Evolutionary conservation across 2,329 filamentous ascomycete genomes (phyloP), one percentile per base, ranked within the genome.

Genomic region (Chalara sp.): DNA sequence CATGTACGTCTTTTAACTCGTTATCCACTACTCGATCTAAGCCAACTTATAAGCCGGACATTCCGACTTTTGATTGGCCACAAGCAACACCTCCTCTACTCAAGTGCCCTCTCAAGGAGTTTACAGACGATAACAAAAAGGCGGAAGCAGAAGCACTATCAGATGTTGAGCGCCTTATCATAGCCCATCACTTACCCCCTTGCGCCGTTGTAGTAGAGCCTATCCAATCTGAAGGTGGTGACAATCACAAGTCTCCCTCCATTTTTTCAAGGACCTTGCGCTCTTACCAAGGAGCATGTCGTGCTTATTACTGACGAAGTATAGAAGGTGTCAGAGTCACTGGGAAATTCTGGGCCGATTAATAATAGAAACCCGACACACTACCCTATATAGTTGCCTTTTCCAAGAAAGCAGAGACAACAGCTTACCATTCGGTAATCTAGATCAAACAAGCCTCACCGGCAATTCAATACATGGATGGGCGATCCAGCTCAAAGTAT

Each of bases 391-490:
- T 92, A 72, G 87, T 92, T n/a, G 91, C 87, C 31, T 92, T 92
- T 73, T 85, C 80, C 58, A 92, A 92, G 77, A 91, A 91, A 72
- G 87, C 87, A 2, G 87, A 92, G 71, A 87, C 87, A 12, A 87
- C 87, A 10, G 87, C 87, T 3, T 92, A 89, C 74, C 91, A 87
- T 92, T 81, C 65, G 84, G 84, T 43, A 84, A 90, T 73, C 75
- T 78, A 13, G 80, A 47, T 87, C 87, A 30, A 89, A 90, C 70
- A 87, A 88, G 73, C 83, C 87, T 31, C 91, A 90, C 73, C 80
- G 87, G 56, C 87, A 92, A 71, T 92, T 91, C 73, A 91, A 91
- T 73, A 90, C 87, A 55, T 91, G 87, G 87, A 89, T 91, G 76
- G 87, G 87, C 60, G 87, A 92, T 70, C 87, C 87, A 50, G 83